Evolutionary conservation across 371 early-diverging fungal genomes (phyloP).

Genomic region (Lichtheimia corymbifera): DNA sequence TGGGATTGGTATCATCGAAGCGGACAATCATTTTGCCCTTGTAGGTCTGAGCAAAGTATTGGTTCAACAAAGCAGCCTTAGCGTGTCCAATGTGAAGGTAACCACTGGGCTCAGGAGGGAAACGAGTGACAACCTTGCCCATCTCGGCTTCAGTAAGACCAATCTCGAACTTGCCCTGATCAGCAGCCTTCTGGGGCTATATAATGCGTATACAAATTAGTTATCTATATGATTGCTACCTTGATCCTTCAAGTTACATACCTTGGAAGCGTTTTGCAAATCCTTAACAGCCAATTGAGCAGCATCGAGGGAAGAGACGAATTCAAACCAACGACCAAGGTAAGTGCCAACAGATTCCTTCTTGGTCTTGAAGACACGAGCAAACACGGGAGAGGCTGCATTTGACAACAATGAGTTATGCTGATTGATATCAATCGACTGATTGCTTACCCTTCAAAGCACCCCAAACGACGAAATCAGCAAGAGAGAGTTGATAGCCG

Average conservation of each 20-base stretch:
- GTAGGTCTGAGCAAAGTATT: constrained; percentile 94
- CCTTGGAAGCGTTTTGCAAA: constrained; percentile 51
- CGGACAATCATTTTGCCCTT: constrained; percentile 96
- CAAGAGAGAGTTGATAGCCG: constrained; percentile 78
- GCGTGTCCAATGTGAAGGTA: constrained; percentile 99
- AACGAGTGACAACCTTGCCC: constrained; percentile 94
- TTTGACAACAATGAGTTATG: not conserved
- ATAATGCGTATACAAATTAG: not conserved
- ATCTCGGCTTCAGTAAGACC: constrained; percentile 78
- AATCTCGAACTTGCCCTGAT: constrained; percentile 96
- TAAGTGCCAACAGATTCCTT: constrained; percentile 70
- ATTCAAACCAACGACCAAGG: constrained; percentile 84
- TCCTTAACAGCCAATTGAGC: constrained; percentile 55
- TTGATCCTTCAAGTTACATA: constrained; percentile 2
- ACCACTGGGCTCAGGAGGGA: constrained; percentile 99
- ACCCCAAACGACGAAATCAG: constrained; percentile 90
- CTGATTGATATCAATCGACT: not conserved
- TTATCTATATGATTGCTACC: too few species aligned
- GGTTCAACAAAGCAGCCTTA: constrained; percentile 98
- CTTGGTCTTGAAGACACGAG: constrained; percentile 75
- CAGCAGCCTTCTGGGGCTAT: constrained; percentile 48
- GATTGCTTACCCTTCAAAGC: constrained; percentile 67
- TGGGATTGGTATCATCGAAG: constrained; percentile 99
- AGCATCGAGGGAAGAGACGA: constrained; percentile 65
- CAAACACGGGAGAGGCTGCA: constrained; percentile 76